phyloP scores from a whole-genome alignment of 2,329 filamentous ascomycete genomes.

The Stagonosporopsis rhizophila region DNA sequence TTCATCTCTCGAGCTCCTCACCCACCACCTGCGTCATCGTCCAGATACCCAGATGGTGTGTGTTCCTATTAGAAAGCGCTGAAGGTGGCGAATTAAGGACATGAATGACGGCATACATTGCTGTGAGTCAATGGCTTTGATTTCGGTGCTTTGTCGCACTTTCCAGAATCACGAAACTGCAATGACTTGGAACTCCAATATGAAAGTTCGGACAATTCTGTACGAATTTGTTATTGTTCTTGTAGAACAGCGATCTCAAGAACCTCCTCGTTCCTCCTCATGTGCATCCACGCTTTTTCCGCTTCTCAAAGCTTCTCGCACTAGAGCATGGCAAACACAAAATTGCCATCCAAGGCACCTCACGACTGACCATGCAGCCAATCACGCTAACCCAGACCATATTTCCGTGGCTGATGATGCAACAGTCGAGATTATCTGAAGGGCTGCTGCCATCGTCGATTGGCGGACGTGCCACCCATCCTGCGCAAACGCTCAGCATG shows the following conservation, averaged over 20 bases:
- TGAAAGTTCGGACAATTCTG: no score
- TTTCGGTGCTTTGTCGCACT: no score
- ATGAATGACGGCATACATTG: neutral
- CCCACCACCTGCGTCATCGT: neutral
- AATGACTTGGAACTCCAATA: no score
- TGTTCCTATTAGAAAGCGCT: neutral
- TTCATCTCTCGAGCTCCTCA: conserved; percentile 9
- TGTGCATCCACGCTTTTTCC: neutral
- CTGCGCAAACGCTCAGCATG: conserved; percentile 23
- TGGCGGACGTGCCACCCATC: conserved; percentile 3
- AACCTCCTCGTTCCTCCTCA: no score
- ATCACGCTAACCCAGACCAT: neutral
- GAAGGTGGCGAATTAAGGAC: no score
- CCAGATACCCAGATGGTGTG: neutral
- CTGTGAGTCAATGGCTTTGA: neutral
- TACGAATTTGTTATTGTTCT: no score
- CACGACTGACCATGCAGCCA: neutral
- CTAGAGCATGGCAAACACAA: neutral
- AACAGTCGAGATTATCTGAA: neutral
- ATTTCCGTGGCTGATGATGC: neutral
- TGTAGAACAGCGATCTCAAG: neutral
- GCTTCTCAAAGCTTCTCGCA: neutral
- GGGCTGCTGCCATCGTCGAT: neutral
- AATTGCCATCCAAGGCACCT: neutral
- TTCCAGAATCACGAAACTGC: no score